These are phyloP conservation scores for Phascolomyces articulosus DNA, from an alignment of 371 early-diverging fungal species.

Conservation along the genomic window DNA sequence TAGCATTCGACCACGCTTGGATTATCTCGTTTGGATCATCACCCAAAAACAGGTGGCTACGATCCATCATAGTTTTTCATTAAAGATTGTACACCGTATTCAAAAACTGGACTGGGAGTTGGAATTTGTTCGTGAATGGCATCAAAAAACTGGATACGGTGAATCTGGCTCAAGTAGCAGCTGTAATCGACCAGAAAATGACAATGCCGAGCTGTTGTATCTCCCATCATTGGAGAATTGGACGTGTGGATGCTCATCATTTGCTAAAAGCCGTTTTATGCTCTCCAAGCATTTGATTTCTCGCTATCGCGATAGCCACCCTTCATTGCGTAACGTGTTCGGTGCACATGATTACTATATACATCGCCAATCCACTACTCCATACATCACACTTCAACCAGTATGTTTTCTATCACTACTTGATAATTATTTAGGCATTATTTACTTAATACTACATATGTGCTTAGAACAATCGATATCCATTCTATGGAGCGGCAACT, in stretches of 20 bases:
- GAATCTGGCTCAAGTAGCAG: too few relatives aligned
- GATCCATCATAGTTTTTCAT: not conserved
- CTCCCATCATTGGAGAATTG: not conserved
- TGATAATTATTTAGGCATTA: too few relatives aligned
- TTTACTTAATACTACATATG: too few relatives aligned
- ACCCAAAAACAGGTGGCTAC: not conserved
- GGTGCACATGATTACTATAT: too few relatives aligned
- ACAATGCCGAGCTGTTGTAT: not conserved
- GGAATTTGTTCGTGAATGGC: not conserved
- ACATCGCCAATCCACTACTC: too few relatives aligned
- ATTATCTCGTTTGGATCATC: not conserved
- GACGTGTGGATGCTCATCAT: not conserved
- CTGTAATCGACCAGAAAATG: not conserved
- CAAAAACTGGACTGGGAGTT: not conserved
- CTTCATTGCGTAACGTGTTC: too few relatives aligned
- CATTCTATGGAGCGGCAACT: too few relatives aligned
- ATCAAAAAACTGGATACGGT: not conserved
- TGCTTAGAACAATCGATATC: too few relatives aligned
- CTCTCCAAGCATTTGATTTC: not conserved
- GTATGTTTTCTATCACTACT: too few relatives aligned
- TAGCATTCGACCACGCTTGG: slow-evolving; percentile 2
- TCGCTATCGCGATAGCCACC: too few relatives aligned
- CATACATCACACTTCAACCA: too few relatives aligned
- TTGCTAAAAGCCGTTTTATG: not conserved
- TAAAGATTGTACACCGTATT: not conserved